phyloP scores from a whole-genome alignment of 2,329 filamentous ascomycete genomes.

The Aspergillus fumigatiaffinis region DNA sequence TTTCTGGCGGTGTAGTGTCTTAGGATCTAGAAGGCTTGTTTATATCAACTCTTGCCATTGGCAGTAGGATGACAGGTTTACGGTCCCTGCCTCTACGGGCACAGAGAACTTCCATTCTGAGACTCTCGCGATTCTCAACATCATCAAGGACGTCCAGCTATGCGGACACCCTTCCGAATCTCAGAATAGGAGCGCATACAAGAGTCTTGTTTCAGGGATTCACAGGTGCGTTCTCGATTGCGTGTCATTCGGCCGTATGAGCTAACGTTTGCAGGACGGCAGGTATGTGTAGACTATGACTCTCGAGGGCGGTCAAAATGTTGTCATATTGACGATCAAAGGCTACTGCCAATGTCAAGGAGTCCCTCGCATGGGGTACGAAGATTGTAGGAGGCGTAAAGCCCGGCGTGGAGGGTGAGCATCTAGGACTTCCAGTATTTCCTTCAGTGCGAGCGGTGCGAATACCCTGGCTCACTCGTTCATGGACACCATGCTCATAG shows the following conservation, averaged over 20 bases:
- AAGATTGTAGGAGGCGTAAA: slow-evolving; percentile 76
- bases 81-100: slow-evolving; percentile 20
- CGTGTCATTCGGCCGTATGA: background rate
- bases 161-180: slow-evolving; percentile 60
- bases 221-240: slow-evolving; percentile 47
- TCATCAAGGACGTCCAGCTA: slow-evolving; percentile 38
- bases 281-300: slow-evolving; percentile 21
- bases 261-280: slow-evolving; percentile 28
- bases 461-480: background rate
- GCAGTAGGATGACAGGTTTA: slow-evolving; percentile 14
- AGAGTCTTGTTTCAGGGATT: slow-evolving; percentile 69
- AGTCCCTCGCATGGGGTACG: slow-evolving; percentile 73
- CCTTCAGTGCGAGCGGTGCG: slow-evolving; percentile 60
- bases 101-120: slow-evolving; percentile 6
- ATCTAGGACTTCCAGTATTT: slow-evolving; percentile 68
- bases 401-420: slow-evolving; percentile 65
- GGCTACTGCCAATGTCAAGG: slow-evolving; percentile 71
- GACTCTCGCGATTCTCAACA: slow-evolving; percentile 27
- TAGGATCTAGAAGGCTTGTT: background rate
- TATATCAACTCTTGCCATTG: background rate
- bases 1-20: background rate
- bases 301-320: slow-evolving; percentile 2
- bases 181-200: slow-evolving; percentile 64
- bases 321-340: slow-evolving; percentile 29
- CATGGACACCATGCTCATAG: background rate